Evolutionary conservation across 2,329 filamentous ascomycete species (phyloP).

Genomic region (Ceratocystis lukuohia): DNA sequence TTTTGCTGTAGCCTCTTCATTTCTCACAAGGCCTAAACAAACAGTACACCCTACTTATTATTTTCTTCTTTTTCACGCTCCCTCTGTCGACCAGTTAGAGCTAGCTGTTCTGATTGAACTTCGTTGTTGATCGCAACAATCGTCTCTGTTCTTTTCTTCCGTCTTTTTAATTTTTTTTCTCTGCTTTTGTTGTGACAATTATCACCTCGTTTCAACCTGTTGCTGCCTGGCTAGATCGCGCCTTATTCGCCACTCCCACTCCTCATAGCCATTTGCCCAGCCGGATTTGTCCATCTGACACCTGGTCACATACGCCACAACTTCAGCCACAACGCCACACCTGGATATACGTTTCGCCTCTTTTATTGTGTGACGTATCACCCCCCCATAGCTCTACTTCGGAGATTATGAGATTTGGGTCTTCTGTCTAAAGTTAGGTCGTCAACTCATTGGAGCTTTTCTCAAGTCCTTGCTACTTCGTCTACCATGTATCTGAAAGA

Average conservation of each 20-base stretch:
- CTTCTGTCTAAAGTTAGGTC: neutral
- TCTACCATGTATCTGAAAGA: conserved; percentile 6
- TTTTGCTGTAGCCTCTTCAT: conserved; percentile 16
- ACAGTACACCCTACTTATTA: conserved; percentile 1
- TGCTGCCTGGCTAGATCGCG: conserved; percentile 16
- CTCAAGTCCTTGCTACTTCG: neutral
- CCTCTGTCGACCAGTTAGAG: conserved; percentile 5
- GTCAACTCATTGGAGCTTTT: neutral
- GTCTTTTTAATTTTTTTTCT: conserved; percentile 2
- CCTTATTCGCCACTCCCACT: conserved; percentile 16
- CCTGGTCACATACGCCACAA: neutral
- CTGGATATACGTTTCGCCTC: neutral
- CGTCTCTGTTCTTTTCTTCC: conserved; percentile 9
- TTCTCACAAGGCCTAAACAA: conserved; percentile 8
- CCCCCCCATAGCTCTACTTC: neutral
- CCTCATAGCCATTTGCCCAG: conserved; percentile 9
- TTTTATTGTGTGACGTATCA: conserved; percentile 2
- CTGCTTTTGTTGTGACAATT: conserved; percentile 4
- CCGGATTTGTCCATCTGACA: conserved; percentile 13
- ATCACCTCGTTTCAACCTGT: neutral
- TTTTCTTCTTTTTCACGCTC: conserved; percentile 5
- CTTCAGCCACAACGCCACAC: conserved; percentile 8
- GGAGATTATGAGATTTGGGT: conserved; percentile 5
- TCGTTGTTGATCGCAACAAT: neutral
- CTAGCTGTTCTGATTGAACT: neutral